These are phyloP conservation scores for Physcomitrellopsis africana DNA, from an alignment of 225 moss, liverwort and hornwort species.

Conservation along the genomic window DNA sequence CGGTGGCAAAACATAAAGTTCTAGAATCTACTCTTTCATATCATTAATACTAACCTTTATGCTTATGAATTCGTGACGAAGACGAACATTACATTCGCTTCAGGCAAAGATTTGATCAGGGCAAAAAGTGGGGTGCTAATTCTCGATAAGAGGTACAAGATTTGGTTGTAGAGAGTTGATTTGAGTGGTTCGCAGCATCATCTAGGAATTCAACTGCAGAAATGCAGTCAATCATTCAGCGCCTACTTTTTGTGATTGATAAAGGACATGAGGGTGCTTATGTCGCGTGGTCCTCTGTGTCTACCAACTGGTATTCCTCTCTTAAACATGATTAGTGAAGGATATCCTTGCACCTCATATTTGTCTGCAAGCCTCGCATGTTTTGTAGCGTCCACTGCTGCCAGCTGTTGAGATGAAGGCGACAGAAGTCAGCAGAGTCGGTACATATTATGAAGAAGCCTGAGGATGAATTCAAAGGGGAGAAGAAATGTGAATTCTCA, in stretches of 20 bases:
- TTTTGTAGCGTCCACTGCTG: conserved; percentile 70
- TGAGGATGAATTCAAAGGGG: neutral
- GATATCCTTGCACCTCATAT: conserved; percentile 76
- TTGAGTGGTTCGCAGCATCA: too few species aligned
- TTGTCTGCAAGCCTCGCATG: conserved; percentile 62
- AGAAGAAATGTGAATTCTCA: neutral
- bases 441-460: neutral
- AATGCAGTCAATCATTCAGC: too few species aligned
- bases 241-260: conserved; percentile 48
- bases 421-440: conserved; percentile 1
- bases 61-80: too few species aligned
- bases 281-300: conserved; percentile 68
- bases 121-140: too few species aligned
- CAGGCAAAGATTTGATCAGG: too few species aligned
- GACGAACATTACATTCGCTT: too few species aligned
- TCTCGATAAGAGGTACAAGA: too few species aligned
- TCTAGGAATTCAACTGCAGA: too few species aligned
- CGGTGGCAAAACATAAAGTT: too few species aligned
- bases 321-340: conserved; percentile 78
- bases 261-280: conserved; percentile 64
- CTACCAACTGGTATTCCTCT: conserved; percentile 53
- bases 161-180: too few species aligned
- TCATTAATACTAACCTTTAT: too few species aligned
- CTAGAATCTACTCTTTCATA: too few species aligned
- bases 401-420: conserved; percentile 54